These are phyloP conservation scores for Lachancea sp. DNA, from an alignment of 805 yeast species.

Conservation along the genomic window DNA sequence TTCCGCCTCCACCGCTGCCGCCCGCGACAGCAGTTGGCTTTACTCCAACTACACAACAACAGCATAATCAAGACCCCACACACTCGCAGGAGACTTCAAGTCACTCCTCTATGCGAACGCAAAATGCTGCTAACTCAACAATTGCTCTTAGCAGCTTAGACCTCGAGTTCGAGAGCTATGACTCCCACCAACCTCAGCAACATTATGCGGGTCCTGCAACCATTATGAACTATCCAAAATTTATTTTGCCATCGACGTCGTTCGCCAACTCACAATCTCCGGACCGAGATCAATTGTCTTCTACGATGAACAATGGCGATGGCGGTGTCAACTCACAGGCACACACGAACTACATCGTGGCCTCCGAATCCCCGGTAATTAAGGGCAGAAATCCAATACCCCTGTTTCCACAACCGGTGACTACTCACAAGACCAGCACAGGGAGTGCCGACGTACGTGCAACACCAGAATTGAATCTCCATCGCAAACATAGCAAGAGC, in stretches of 20 bases:
- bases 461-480: constrained; percentile 9
- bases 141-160: background rate
- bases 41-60: constrained; percentile 2
- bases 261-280: constrained; percentile 7
- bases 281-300: constrained; percentile 3
- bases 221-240: constrained; percentile 25
- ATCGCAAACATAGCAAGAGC: constrained; percentile 8
- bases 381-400: constrained; percentile 15
- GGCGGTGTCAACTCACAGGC: too few species aligned
- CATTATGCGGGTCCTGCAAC: constrained; percentile 16
- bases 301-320: background rate
- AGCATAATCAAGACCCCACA: background rate
- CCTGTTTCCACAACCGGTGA: constrained; percentile 1
- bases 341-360: constrained; percentile 15
- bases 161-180: constrained; percentile 1
- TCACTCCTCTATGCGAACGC: constrained; percentile 2
- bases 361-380: constrained; percentile 27
- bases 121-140: constrained; percentile 1
- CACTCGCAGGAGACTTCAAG: background rate
- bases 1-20: constrained; percentile 11
- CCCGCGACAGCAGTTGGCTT: constrained; percentile 4
- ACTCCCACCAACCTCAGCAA: background rate
- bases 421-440: background rate
- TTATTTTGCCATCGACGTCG: constrained; percentile 22
- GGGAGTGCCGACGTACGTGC: background rate